Base-by-base conservation (phyloP, 805 yeast species). In the Hanseniaspora thailandica region DNA sequence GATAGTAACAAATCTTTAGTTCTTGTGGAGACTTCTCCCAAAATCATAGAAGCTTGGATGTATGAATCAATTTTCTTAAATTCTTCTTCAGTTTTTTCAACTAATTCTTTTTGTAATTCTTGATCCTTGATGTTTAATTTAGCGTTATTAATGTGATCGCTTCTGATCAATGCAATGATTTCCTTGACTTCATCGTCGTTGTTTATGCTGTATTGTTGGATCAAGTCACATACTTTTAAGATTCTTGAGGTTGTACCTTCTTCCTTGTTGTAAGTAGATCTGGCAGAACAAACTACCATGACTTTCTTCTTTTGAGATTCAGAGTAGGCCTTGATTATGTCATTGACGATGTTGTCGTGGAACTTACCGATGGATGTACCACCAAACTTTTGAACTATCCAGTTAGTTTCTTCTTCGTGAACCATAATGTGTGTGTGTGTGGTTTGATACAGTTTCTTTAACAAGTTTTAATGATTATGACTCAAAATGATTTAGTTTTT, bases 281-380 rank as follows among this genome's bases (percentile, higher is more conserved):
- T 77, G 2, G 98, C 98, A 33, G 95, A 84, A 67, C 98, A 93
- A 2, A 93, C 98, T 23, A 90, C 94, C 2, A 95, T 97, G 15
- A 89, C 95, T 53, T 82, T 75, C 45, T 70, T 69, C 38, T 75
- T 69, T 43, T 63, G 53, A 5, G 57, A 33, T 17, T 59, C 54
- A 34, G 80, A 71, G 64, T 80, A 86, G 23, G 73, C 77, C 62
- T 79, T 80, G 46, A 93, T 85, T 47, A 93, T 87, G 59, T 87
- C 86, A 56, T 84, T 84, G 26, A 87, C 88, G 53, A 93, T 93
- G 58, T 82, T 77, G 49, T 76, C 80, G 9, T 96, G 86, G 67
- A 93, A 89, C 66, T 93, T 93, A 22, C 98, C 98, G 31, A 93
- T 96, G 45, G 93, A 82, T 15, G 98, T 93, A 52, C 98, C 98